Percentiles rank a stretch among this genome's conserved stretches.
These are phyloP conservation scores for Coemansia sp. DNA, from an alignment of 192 early-diverging fungal genomes.

Conservation along the genomic window DNA sequence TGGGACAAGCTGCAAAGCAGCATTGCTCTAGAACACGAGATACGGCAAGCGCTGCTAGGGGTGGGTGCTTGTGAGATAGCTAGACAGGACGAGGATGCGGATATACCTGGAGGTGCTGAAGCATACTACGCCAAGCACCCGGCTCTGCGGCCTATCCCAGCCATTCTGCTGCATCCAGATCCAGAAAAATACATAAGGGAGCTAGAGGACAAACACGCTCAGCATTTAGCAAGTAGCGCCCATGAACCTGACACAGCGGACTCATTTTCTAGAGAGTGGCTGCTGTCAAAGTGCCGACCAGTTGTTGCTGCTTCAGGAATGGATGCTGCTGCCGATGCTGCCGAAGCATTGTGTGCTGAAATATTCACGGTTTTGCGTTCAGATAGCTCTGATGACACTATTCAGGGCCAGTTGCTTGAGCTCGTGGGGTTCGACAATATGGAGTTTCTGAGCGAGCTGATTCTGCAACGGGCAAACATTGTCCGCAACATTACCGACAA, in stretches of 20 bases:
- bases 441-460: constrained; percentile 39
- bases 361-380: constrained; percentile 27
- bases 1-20: constrained; percentile 25
- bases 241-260: neutral
- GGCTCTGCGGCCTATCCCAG: constrained; percentile 29
- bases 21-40: constrained; percentile 22
- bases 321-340: constrained; percentile 13
- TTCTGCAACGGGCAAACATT: constrained; percentile 31
- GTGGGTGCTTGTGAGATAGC: neutral
- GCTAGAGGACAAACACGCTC: constrained; percentile 14
- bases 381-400: constrained; percentile 35
- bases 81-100: too few species aligned
- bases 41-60: constrained; percentile 20
- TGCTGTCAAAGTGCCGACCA: constrained; percentile 21
- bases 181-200: constrained; percentile 20
- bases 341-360: constrained; percentile 32
- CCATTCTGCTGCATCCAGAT: constrained; percentile 30
- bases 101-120: neutral
- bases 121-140: constrained; percentile 7
- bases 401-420: constrained; percentile 47
- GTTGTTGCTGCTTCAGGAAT: constrained; percentile 12
- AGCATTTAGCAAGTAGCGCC: neutral
- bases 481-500: constrained; percentile 25
- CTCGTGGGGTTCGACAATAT: constrained; percentile 50
- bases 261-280: constrained; percentile 22